Conservation (phyloP, 1,284 basidiomycete genomes). For the Boletus hoseneyae region DNA sequence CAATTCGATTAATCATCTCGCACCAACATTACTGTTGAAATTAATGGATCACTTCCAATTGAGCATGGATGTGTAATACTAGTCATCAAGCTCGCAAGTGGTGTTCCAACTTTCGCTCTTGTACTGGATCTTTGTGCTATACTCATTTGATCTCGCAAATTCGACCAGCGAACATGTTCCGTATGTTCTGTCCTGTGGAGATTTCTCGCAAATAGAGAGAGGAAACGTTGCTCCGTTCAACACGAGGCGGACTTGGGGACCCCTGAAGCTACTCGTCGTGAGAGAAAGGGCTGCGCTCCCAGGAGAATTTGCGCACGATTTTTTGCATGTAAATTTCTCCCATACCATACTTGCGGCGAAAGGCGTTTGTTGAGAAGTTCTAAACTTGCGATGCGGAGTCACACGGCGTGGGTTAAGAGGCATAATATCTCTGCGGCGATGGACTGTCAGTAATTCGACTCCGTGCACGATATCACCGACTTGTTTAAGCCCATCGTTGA, state of each 20-base stretch:
- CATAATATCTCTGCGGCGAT: constrained; percentile 30
- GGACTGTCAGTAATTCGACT: not conserved
- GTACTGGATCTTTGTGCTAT: constrained; percentile 31
- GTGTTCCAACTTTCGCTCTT: constrained; percentile 37
- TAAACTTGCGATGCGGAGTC: constrained; percentile 35
- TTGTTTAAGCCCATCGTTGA: constrained; percentile 43
- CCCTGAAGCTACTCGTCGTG: not conserved
- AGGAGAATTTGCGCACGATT: constrained; percentile 42
- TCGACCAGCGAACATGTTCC: constrained; percentile 41
- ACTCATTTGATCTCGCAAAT: constrained; percentile 35
- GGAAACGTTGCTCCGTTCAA: constrained; percentile 44
- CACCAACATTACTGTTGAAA: too few relatives aligned
- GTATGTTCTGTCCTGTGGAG: constrained; percentile 28
- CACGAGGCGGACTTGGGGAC: constrained; percentile 43
- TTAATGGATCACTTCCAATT: not conserved
- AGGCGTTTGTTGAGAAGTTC: constrained; percentile 42
- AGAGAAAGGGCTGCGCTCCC: constrained; percentile 2
- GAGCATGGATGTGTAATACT: not conserved
- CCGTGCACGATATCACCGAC: constrained; percentile 18
- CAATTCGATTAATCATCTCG: too few relatives aligned
- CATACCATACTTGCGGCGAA: constrained; percentile 47
- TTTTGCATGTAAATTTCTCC: constrained; percentile 43
- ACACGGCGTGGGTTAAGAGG: constrained; percentile 33
- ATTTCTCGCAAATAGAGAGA: constrained; percentile 32
- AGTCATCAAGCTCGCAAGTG: constrained; percentile 32